Percentiles rank a stretch among this genome's conserved stretches.
phyloP scores from a whole-genome alignment of 2,329 filamentous ascomycete species.

The Cladosporium sp. region DNA sequence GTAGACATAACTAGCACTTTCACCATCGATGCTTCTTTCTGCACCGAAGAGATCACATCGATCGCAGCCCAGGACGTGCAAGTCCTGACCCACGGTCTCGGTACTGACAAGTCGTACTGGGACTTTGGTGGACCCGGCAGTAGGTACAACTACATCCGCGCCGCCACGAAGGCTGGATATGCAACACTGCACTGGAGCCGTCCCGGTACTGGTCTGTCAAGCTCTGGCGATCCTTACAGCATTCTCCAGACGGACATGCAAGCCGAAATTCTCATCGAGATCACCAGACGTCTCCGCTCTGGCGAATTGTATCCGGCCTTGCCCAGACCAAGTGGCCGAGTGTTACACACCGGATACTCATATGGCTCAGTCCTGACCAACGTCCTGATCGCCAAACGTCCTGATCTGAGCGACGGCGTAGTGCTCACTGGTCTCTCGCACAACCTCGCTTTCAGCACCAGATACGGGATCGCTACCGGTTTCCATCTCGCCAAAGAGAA shows the following conservation, averaged over 20 bases:
- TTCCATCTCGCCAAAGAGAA: slow-evolving; percentile 18
- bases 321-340: slow-evolving; percentile 12
- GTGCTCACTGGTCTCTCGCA: slow-evolving; percentile 18
- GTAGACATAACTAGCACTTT: slow-evolving; percentile 14
- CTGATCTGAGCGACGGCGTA: slow-evolving; percentile 16
- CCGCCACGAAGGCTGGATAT: slow-evolving; percentile 17
- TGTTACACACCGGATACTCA: slow-evolving; percentile 21
- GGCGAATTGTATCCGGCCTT: slow-evolving; percentile 13
- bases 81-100: slow-evolving; percentile 20
- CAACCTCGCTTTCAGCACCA: background rate
- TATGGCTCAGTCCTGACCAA: slow-evolving; percentile 17
- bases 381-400: slow-evolving; percentile 11
- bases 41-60: slow-evolving; percentile 2
- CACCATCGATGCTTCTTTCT: slow-evolving; percentile 18
- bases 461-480: slow-evolving; percentile 9
- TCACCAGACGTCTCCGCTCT: slow-evolving; percentile 17
- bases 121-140: slow-evolving; percentile 15
- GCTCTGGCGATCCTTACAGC: slow-evolving; percentile 15
- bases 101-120: slow-evolving; percentile 21
- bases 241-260: slow-evolving; percentile 17
- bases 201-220: slow-evolving; percentile 18
- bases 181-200: slow-evolving; percentile 20
- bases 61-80: slow-evolving; percentile 12
- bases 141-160: slow-evolving; percentile 19
- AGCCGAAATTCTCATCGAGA: slow-evolving; percentile 13